Conservation (phyloP, 495 filamentous ascomycete genomes). For the Penicillium soppii region DNA sequence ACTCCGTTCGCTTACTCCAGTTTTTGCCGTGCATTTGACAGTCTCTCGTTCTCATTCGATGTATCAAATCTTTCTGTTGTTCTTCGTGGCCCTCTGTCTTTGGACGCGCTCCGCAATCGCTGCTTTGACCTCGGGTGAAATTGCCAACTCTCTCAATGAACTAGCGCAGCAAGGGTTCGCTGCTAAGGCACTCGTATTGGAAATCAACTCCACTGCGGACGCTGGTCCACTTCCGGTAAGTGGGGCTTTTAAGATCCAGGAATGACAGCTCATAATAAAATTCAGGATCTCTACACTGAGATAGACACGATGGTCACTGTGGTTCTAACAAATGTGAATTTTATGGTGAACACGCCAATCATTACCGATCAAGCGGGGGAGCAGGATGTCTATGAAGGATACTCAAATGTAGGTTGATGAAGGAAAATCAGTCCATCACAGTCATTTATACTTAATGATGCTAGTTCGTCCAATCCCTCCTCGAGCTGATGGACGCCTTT, state of each 20-base stretch:
- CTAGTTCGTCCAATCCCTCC: conserved; percentile 15
- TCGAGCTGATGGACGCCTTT: conserved; percentile 13
- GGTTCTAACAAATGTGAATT: conserved; percentile 8
- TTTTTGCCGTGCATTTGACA: not conserved
- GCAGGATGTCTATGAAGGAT: conserved; percentile 13
- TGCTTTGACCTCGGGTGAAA: conserved; percentile 6
- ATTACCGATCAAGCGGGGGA: conserved; percentile 7
- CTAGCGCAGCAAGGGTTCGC: conserved; percentile 14
- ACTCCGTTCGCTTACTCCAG: not conserved
- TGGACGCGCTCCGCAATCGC: conserved; percentile 5
- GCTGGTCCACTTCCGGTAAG: conserved; percentile 14
- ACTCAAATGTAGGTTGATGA: conserved; percentile 13
- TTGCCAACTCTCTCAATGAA: conserved; percentile 16
- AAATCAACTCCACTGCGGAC: conserved; percentile 10
- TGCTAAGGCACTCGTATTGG: conserved; percentile 5
- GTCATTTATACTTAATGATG: conserved; percentile 2
- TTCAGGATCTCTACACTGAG: conserved; percentile 8
- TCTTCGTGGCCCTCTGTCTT: conserved; percentile 7
- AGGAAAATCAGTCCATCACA: not conserved
- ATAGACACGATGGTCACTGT: conserved; percentile 12
- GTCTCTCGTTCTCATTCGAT: conserved; percentile 1
- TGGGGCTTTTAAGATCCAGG: not conserved
- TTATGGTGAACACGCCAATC: conserved; percentile 8
- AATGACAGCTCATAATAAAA: conserved; percentile 5
- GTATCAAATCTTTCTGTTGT: not conserved